Evolutionary conservation across 177 flowering plant species (phyloP), one percentile per base, ranked within the genome.

Genomic region (Telopea speciosissima): DNA sequence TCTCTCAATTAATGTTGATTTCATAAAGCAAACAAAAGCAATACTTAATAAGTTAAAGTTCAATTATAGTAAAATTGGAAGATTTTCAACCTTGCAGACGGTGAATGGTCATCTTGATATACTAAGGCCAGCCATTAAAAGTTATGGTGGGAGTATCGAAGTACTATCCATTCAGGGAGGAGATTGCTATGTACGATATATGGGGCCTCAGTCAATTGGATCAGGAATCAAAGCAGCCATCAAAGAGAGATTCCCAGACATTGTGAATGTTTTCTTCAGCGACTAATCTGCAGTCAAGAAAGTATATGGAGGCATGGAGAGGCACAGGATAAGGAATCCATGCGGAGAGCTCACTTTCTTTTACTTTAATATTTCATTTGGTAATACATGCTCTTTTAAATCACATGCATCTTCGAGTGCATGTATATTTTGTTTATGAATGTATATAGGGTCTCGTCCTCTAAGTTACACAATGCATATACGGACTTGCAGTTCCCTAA

Each of bases 181-280:
- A 54, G 87, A 90, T 52, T 94, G 97, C 83, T 66, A 71, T 60
- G 93, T 92, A 28, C 85, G 79, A 70, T 95, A 90, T 68, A 71
- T 56, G 24, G 97, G 99, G 22, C 97, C 93, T 23, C 94, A 87
- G 67, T 88, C 99, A 23, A 95, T 95, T 71, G 97, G 90, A 52
- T 81, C 97, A 54, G 97, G 97, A 75, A 81, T 95, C 77, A 89
- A 85, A 81, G 97, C 99, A 68, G 99, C 97, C 16, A 95, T 95
- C 33, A 92, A 92, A 80, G 99, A 95, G 85, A 90, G 83, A 74
- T 95, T 95, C 81, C 89, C 96, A 11, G 96, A 89, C 66, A 86
- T 95, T 60, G 77, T 70, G 16, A 86, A 89, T 83, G 94, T 94
- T 25, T 75, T 83, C 14, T 80, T 94, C 33, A 72, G 81, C 17